phyloP scores from a whole-genome alignment of 1,284 basidiomycete genomes.

The Microstroma glucosiphilum region DNA sequence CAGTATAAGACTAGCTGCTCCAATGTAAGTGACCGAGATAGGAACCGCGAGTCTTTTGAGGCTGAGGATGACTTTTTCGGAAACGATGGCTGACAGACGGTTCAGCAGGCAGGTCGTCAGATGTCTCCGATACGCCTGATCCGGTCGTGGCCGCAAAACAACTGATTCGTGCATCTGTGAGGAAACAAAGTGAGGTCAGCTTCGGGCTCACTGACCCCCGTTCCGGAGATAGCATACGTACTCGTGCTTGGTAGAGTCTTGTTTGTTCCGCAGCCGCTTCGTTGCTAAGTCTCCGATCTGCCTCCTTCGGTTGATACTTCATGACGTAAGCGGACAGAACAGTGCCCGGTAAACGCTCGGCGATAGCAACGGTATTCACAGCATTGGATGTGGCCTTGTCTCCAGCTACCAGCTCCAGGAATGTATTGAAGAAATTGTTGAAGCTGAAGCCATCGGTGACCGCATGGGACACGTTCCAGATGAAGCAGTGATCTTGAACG shows the following conservation, averaged over 20 bases:
- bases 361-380: neutral
- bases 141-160: constrained; percentile 8
- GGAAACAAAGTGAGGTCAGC: too few relatives aligned
- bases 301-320: constrained; percentile 14
- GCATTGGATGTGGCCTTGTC: too few relatives aligned
- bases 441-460: constrained; percentile 24
- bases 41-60: constrained; percentile 13
- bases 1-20: constrained; percentile 19
- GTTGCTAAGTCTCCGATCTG: constrained; percentile 6
- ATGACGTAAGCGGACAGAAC: constrained; percentile 15
- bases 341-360: constrained; percentile 16
- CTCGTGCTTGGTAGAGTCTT: constrained; percentile 13
- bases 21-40: constrained; percentile 19
- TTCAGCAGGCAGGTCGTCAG: constrained; percentile 16
- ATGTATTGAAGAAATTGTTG: constrained; percentile 16
- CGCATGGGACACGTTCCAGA: constrained; percentile 26
- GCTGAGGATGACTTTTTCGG: constrained; percentile 8
- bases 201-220: too few relatives aligned
- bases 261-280: constrained; percentile 12
- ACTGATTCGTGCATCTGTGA: constrained; percentile 16
- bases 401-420: constrained; percentile 20
- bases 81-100: constrained; percentile 3
- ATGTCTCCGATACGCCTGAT: constrained; percentile 16
- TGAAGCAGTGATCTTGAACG: constrained; percentile 6
- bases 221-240: too few relatives aligned